phyloP scores from a whole-genome alignment of 768 basidiomycete genomes.

The Pisolithus albus region DNA sequence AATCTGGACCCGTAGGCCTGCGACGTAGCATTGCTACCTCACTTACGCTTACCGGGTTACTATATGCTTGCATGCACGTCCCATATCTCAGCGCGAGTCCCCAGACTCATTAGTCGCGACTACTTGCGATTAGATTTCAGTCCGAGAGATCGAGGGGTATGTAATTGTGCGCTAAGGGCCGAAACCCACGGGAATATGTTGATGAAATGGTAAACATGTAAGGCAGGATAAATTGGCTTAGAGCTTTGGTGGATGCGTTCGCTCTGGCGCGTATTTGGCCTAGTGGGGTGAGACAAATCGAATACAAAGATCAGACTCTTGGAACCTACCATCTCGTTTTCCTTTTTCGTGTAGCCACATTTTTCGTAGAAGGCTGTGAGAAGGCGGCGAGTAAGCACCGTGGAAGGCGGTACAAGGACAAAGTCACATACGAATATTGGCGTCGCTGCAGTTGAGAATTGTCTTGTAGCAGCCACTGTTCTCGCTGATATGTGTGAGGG shows the following conservation, averaged over 20 bases:
- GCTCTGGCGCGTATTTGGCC: slow-evolving; percentile 55
- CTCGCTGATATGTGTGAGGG: slow-evolving; percentile 81
- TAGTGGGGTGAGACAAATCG: slow-evolving; percentile 16
- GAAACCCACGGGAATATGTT: not conserved
- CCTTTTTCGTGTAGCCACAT: slow-evolving; percentile 88
- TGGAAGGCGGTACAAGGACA: slow-evolving; percentile 1
- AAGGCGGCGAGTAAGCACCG: not conserved
- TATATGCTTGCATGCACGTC: no score
- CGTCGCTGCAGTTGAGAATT: slow-evolving; percentile 88
- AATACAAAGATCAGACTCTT: not conserved
- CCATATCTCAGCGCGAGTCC: no score
- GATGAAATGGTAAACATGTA: not conserved
- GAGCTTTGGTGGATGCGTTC: slow-evolving; percentile 12
- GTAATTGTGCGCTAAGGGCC: not conserved
- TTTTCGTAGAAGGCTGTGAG: slow-evolving; percentile 89
- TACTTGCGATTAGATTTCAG: no score
- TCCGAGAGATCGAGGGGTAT: no score
- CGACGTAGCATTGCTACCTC: no score
- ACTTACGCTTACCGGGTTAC: no score
- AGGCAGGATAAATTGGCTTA: slow-evolving; percentile 4
- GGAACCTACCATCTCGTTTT: slow-evolving; percentile 78
- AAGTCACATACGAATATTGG: slow-evolving; percentile 76
- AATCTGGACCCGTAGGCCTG: no score
- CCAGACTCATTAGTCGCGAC: no score
- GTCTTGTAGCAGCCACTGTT: slow-evolving; percentile 87